Base-by-base conservation (phyloP, 139 green algal species). In the Haematococcus lacustris region DNA sequence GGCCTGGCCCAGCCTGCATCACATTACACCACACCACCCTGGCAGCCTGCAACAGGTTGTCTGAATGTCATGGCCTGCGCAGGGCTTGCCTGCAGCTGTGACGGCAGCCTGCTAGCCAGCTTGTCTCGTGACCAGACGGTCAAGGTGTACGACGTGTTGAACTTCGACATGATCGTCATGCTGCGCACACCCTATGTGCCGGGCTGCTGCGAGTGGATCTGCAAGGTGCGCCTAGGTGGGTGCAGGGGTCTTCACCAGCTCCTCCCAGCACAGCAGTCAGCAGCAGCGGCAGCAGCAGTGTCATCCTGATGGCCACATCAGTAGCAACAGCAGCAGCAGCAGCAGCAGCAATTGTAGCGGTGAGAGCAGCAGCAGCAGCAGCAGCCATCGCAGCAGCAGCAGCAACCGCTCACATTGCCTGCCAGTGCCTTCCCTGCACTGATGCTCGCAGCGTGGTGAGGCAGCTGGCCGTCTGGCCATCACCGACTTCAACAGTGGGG, bases 81-180 rank as follows among this genome's bases (percentile, higher is more conserved):
- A 88, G 82, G 83, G 25, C 64, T 91, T 2, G 80, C 77, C 41
- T 85, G 87, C 17, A 91, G 82, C 67, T 70, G 70, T 28, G 89
- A 94, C 77, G 89, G 89, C 47, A 77, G 59, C 1, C 59, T 93
- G 51, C 88, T 82, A 47, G 83, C 81, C 33, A 95, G 87, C 50
- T 73, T 93, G 2, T 86, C 80, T 0, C 70, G 78, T 0, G 91
- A 95, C 78, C 83, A 81, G 51, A 85, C 87, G 4, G 85, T 87
- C 41, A 97, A 97, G 85, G 84, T 99, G 37, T 99, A 93, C 82
- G 95, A 99, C 75, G 89, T 99, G 23, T 74, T 91, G 28, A 95
- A 80, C 65, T 98, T 97, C 67, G 95, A 99, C 88, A 96, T 99
- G 90, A 96, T 97, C 41, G 81, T 90, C 21, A 98, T 99, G 94